Percentiles rank a stretch among this genome's conserved stretches.
These are phyloP conservation scores for Fusarium sp. DNA, from an alignment of 2,329 filamentous ascomycete species.

Conservation along the genomic window DNA sequence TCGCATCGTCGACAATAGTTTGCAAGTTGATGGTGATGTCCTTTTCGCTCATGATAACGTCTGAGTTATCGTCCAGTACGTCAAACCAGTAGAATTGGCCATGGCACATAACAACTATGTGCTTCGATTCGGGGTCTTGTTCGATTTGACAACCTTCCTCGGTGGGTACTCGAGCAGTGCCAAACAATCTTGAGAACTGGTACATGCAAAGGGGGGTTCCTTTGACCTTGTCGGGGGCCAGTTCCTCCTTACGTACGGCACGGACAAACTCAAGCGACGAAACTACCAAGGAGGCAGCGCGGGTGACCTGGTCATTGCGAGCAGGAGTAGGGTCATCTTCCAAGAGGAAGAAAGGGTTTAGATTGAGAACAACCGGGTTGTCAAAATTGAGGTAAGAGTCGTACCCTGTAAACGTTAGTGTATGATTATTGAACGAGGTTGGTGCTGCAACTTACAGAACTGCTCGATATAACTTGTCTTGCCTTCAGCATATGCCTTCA, in stretches of 20 bases:
- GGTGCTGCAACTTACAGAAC: slow-evolving; percentile 74
- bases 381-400: slow-evolving; percentile 99
- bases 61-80: slow-evolving; percentile 91
- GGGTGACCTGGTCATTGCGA: slow-evolving; percentile 94
- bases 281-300: slow-evolving; percentile 90
- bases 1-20: slow-evolving; percentile 91
- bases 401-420: slow-evolving; percentile 75
- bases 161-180: slow-evolving; percentile 92
- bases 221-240: slow-evolving; percentile 87
- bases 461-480: slow-evolving; percentile 98
- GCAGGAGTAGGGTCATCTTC: slow-evolving; percentile 98
- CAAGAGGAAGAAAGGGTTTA: slow-evolving; percentile 97
- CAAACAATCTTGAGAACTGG: slow-evolving; percentile 95
- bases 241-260: slow-evolving; percentile 90
- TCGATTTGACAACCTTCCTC: slow-evolving; percentile 96
- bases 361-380: slow-evolving; percentile 95
- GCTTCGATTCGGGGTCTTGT: slow-evolving; percentile 92
- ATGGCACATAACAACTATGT: slow-evolving; percentile 91
- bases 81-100: slow-evolving; percentile 99
- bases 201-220: slow-evolving; percentile 96
- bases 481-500: slow-evolving; percentile 89
- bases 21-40: slow-evolving; percentile 92
- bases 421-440: background rate
- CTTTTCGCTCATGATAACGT: slow-evolving; percentile 96
- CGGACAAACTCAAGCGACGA: slow-evolving; percentile 93